phyloP scores from a whole-genome alignment of 805 yeast genomes.

The Cyberlindnera samutprakarnensis region DNA sequence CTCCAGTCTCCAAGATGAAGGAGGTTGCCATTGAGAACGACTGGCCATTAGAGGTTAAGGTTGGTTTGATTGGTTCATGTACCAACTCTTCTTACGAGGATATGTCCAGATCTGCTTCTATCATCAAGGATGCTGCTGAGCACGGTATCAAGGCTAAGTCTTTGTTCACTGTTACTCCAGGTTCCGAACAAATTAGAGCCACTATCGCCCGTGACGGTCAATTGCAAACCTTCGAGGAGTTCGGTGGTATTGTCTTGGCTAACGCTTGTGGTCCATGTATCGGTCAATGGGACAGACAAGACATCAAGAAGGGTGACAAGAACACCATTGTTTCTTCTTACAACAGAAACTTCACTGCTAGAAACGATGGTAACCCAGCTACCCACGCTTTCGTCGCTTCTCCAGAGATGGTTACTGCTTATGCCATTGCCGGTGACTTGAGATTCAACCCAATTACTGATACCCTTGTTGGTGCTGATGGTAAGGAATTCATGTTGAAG shows the following conservation, averaged over 20 bases:
- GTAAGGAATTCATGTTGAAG: slow-evolving; percentile 80
- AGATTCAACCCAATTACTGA: slow-evolving; percentile 94
- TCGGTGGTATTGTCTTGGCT: slow-evolving; percentile 91
- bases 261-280: slow-evolving; percentile 99
- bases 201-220: slow-evolving; percentile 96
- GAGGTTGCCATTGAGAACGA: slow-evolving; percentile 75
- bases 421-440: slow-evolving; percentile 93
- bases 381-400: slow-evolving; percentile 97
- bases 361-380: slow-evolving; percentile 97
- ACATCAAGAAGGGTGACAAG: slow-evolving; percentile 87
- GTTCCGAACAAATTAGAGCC: slow-evolving; percentile 97
- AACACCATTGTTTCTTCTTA: slow-evolving; percentile 95
- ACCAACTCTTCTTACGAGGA: slow-evolving; percentile 98
- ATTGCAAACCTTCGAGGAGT: slow-evolving; percentile 78
- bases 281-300: slow-evolving; percentile 98
- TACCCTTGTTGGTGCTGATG: slow-evolving; percentile 78
- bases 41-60: slow-evolving; percentile 92
- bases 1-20: slow-evolving; percentile 84
- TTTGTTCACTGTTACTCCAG: slow-evolving; percentile 92
- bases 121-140: slow-evolving; percentile 81
- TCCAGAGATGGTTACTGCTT: slow-evolving; percentile 93
- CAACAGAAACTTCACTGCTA: slow-evolving; percentile 96
- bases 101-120: slow-evolving; percentile 93
- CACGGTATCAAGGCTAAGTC: slow-evolving; percentile 91
- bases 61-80: slow-evolving; percentile 96